Percentiles rank a stretch among this genome's conserved stretches.
Evolutionary conservation across 1,139 yeast species (phyloP).

Genomic region (Yamadazyma jaroonii): DNA sequence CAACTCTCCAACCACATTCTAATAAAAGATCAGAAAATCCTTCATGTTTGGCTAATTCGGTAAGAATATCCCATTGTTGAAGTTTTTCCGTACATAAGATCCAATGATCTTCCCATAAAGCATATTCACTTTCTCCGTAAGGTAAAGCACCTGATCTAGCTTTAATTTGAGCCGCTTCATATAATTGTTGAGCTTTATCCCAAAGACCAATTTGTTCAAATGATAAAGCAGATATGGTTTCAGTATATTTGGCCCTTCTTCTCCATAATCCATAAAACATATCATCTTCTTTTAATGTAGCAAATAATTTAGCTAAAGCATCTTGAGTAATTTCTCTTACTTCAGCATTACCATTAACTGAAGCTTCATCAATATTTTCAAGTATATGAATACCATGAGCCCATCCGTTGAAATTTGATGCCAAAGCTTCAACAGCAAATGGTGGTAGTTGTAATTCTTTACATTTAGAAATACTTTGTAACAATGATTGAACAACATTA

Average conservation of each 20-base stretch:
- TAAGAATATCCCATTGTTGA: conserved; percentile 97
- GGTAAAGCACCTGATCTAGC: conserved; percentile 96
- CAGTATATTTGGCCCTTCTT: conserved; percentile 88
- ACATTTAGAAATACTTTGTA: conserved; percentile 78
- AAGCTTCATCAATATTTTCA: conserved; percentile 70
- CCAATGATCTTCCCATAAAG: conserved; percentile 99
- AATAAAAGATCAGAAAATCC: conserved; percentile 90
- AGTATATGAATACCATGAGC: conserved; percentile 79
- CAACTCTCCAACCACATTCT: conserved; percentile 99
- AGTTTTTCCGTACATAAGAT: conserved; percentile 93
- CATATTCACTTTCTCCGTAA: conserved; percentile 91
- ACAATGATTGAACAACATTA: conserved; percentile 79
- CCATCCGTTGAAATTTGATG: conserved; percentile 89
- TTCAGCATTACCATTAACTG: conserved; percentile 65
- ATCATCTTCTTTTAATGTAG: conserved; percentile 88
- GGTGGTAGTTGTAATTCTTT: conserved; percentile 86
- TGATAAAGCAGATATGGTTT: conserved; percentile 88
- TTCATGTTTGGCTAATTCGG: conserved; percentile 96
- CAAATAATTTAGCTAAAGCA: conserved; percentile 85
- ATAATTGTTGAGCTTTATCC: conserved; percentile 91
- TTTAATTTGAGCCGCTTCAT: conserved; percentile 96
- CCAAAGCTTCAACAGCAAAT: conserved; percentile 85
- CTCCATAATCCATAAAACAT: conserved; percentile 98
- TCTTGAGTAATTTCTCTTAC: conserved; percentile 87
- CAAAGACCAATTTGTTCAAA: conserved; percentile 94